These are phyloP conservation scores for Colletotrichum liriopes DNA, from an alignment of 2,329 filamentous ascomycete species.

Conservation along the genomic window DNA sequence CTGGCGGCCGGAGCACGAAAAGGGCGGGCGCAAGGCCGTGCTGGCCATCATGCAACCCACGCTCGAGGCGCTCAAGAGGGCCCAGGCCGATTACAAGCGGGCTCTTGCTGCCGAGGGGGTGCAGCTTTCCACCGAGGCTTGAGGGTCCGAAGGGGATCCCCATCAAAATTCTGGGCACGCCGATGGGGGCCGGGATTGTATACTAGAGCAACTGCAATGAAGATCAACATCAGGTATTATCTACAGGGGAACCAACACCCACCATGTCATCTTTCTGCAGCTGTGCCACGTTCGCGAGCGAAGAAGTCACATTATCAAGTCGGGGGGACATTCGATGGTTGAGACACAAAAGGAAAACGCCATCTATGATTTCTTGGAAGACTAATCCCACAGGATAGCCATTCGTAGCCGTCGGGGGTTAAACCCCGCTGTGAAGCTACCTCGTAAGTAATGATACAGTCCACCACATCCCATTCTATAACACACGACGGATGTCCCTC, in stretches of 20 bases:
- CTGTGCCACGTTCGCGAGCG: not conserved
- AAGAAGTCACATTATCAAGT: not conserved
- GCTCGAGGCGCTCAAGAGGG: conserved; percentile 78
- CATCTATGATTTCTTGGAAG: not conserved
- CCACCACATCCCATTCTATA: conserved; percentile 2
- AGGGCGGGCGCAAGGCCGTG: conserved; percentile 84
- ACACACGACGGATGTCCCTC: not conserved
- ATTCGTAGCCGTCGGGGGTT: not conserved
- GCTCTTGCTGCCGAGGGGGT: conserved; percentile 77
- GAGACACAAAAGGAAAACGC: not conserved
- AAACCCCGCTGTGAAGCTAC: not conserved
- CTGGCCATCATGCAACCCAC: conserved; percentile 83
- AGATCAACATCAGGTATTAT: not conserved
- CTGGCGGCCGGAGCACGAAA: conserved; percentile 77
- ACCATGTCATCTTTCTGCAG: no score
- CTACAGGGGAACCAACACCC: not conserved
- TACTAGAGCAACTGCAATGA: not conserved
- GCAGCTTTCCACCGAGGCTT: conserved; percentile 62
- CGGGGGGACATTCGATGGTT: not conserved
- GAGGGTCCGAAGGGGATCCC: conserved; percentile 1
- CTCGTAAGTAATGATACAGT: not conserved
- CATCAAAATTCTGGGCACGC: not conserved
- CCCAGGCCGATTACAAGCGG: conserved; percentile 79
- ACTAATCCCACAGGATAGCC: not conserved
- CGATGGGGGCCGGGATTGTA: not conserved